Conservation (phyloP, 1,284 basidiomycete species). For the Pseudomicrostroma phylloplanum region DNA sequence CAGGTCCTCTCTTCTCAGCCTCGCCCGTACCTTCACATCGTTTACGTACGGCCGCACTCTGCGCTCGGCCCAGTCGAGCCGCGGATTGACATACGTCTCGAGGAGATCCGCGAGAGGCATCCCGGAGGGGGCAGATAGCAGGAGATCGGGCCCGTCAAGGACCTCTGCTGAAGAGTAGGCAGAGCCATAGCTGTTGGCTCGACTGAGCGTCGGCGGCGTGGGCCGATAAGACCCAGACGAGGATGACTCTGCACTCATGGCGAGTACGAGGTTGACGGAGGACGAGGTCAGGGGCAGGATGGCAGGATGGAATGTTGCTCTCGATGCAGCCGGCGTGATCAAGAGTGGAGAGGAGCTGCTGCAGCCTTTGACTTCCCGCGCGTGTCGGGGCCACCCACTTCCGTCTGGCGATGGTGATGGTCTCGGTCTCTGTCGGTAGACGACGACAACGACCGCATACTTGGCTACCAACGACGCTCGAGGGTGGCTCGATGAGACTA, state of each 20-base stretch:
- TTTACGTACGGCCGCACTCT: conserved; percentile 78
- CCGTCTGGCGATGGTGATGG: too few relatives aligned
- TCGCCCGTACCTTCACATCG: conserved; percentile 64
- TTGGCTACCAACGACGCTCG: too few relatives aligned
- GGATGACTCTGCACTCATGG: not conserved
- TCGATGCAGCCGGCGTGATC: too few relatives aligned
- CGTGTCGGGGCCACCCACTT: too few relatives aligned
- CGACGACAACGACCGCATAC: too few relatives aligned
- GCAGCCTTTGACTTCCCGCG: too few relatives aligned
- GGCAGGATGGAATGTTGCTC: too few relatives aligned
- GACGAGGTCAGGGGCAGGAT: not conserved
- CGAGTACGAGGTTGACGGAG: not conserved
- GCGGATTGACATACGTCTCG: conserved; percentile 82
- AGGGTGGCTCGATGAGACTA: too few relatives aligned
- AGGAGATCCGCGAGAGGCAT: conserved; percentile 43
- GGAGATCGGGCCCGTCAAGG: not conserved
- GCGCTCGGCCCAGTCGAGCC: conserved; percentile 79
- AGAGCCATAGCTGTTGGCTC: conserved; percentile 1
- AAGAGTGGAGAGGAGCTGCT: too few relatives aligned
- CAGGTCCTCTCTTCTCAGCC: conserved; percentile 60
- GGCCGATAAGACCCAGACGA: conserved; percentile 1
- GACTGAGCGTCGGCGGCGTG: not conserved
- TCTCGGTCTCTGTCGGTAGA: too few relatives aligned
- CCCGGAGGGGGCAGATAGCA: not conserved
- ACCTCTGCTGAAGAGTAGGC: not conserved